phyloP scores from a whole-genome alignment of 1,284 basidiomycete genomes.

The Pseudozyma flocculosa region DNA sequence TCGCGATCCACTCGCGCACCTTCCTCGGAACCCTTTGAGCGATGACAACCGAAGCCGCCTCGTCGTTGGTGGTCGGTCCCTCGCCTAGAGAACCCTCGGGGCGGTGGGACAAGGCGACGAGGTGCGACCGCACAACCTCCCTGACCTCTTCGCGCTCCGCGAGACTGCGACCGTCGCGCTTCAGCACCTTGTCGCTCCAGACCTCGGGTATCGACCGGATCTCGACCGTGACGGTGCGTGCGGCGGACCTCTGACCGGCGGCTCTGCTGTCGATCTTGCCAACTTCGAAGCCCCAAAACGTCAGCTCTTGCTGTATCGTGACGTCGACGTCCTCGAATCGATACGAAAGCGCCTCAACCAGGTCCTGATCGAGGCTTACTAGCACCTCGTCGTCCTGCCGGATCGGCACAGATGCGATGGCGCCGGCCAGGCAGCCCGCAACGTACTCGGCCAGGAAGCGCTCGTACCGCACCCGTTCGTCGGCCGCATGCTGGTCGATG shows the following conservation, averaged over 20 bases:
- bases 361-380: too few species aligned
- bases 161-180: not conserved
- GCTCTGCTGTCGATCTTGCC: too few species aligned
- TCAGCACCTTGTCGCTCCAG: not conserved
- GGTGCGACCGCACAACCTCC: too few species aligned
- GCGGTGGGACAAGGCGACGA: too few species aligned
- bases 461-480: conserved; percentile 83
- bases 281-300: conserved; percentile 11
- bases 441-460: conserved; percentile 72
- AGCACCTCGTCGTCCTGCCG: not conserved
- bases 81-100: too few species aligned
- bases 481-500: conserved; percentile 93
- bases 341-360: not conserved
- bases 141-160: not conserved
- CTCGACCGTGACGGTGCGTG: too few species aligned
- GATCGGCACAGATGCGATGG: not conserved
- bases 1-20: conserved; percentile 18
- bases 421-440: conserved; percentile 3
- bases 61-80: not conserved
- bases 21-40: conserved; percentile 4
- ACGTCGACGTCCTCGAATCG: not conserved
- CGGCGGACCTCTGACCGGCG: too few species aligned
- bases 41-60: conserved; percentile 7
- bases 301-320: not conserved
- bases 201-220: not conserved